Evolutionary conservation across 2,329 filamentous ascomycete species (phyloP), one percentile per base, ranked within the genome.

Genomic region (Beauveria varroae): DNA sequence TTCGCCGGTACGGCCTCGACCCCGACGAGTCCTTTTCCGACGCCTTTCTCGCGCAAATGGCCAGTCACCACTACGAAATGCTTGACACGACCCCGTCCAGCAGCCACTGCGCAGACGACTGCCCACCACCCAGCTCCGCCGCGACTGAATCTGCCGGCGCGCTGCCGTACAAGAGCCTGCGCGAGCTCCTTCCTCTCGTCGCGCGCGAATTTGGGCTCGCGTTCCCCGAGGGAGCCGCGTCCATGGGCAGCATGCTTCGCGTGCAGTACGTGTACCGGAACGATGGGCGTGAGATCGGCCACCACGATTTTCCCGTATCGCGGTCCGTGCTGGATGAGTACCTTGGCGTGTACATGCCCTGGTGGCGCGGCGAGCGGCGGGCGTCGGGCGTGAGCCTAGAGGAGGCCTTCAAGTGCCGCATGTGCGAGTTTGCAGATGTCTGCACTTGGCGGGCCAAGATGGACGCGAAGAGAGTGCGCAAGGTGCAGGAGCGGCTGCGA

Each of bases 361-460:
- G 91, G 91, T 98, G 93, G 93, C 85, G 83, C 37, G 93, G 93
- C 1, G 79, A 88, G 67, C 78, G 93, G 18, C 75, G 82, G 55
- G 85, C 92, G 0, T 79, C 81, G 8, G 93, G 93, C 0, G 93
- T 97, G 3, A 80, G 84, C 7, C 81, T 96, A 7, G 87, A 93
- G 68, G 93, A 97, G 67, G 90, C 91, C 0, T 96, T 88, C 75
- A 98, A 97, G 72, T 98, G 93, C 71, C 78, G 85, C 22, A 85
- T 81, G 26, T 98, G 93, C 69, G 91, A 96, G 66, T 97, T 97
- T 72, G 84, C 81, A 0, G 86, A 90, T 2, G 80, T 78, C 2
- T 98, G 93, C 71, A 81, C 82, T 14, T 98, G 93, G 93, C 80
- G 93, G 43, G 79, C 82, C 67, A 79, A 79, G 12, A 87, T 89